Base-by-base conservation (phyloP, 257 asterid genomes). In the Rubia yunnanensis region DNA sequence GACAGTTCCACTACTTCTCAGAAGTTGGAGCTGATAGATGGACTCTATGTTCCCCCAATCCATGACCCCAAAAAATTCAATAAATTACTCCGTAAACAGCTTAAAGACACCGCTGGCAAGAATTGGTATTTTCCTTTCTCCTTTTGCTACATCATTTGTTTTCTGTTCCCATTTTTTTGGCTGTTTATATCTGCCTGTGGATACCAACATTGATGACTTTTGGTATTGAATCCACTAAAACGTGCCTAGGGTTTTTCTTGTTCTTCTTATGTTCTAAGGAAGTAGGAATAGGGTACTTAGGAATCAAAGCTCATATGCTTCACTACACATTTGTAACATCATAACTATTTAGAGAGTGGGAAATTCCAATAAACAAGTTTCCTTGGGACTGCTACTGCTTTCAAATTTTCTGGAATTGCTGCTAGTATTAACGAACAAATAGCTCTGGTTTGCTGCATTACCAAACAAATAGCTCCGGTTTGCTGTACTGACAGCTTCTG, bases 21-120 rank as follows among this genome's bases (percentile, higher is more conserved):
- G 64, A 56, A 24, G 20, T 11, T 18, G 5, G 78, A 89, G 70
- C 96, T 92, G 34, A 56, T 87, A 14, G 96, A 92, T 18, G 99
- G 97, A 41, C 89, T 92, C 59, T 92, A 72, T 65, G 80, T 89
- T 67, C 95, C 96, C n/a, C 96, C 97, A 5, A 86, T 5, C 3
- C 34, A 74, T 38, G 85, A 87, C 69, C 96, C 99, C 50, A 89
- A 68, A 67, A 84, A 78, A 82, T 73, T 84, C 14, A 89, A 83
- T 75, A 89, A 86, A 63, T 52, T 89, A 58, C 35, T 78, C 18
- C 83, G 73, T 75, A 89, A 89, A 75, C 88, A 84, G 72, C 78
- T 84, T 74, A 86, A 86, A 73, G 97, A 89, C 71, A 84, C 99
- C 35, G 76, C 92, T n/a, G 99, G 99, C 64, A 92, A 81, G 71